phyloP scores from a whole-genome alignment of 441 rosid species.

The Arabidopsis lyrata region DNA sequence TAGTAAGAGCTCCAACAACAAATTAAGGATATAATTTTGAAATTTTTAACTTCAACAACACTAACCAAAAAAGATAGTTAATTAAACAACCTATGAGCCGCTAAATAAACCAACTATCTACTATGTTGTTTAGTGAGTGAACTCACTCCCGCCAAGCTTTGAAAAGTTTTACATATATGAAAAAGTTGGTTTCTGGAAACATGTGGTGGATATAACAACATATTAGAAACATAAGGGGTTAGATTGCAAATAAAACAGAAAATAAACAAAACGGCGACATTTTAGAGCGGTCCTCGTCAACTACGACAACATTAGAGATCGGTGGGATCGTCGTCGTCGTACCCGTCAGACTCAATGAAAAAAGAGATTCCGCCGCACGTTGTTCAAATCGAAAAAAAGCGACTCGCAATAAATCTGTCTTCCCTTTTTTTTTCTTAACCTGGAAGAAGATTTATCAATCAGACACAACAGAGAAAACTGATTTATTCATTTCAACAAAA shows the following conservation, averaged over 20 bases:
- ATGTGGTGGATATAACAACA: neutral
- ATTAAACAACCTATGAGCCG: neutral
- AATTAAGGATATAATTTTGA: too few species aligned
- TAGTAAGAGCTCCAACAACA: neutral
- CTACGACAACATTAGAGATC: constrained; percentile 31
- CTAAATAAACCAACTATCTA: neutral
- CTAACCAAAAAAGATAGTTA: neutral
- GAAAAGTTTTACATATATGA: neutral
- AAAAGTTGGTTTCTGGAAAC: neutral
- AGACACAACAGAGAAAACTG: constrained; percentile 8
- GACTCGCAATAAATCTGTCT: constrained; percentile 3
- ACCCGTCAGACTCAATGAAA: constrained; percentile 35
- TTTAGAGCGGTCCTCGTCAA: constrained; percentile 36
- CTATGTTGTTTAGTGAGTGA: neutral
- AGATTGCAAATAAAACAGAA: constrained; percentile 6
- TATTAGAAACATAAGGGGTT: neutral
- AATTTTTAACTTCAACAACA: neutral
- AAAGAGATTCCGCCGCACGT: constrained; percentile 46
- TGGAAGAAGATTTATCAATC: constrained; percentile 19
- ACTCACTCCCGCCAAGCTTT: neutral
- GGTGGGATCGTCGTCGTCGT: constrained; percentile 38
- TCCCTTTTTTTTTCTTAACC: constrained; percentile 35
- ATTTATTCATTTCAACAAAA: neutral
- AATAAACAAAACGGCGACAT: constrained; percentile 11
- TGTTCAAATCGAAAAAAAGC: constrained; percentile 43